Conservation (phyloP, 2,329 filamentous ascomycete genomes). For the Claviceps pusilla region DNA sequence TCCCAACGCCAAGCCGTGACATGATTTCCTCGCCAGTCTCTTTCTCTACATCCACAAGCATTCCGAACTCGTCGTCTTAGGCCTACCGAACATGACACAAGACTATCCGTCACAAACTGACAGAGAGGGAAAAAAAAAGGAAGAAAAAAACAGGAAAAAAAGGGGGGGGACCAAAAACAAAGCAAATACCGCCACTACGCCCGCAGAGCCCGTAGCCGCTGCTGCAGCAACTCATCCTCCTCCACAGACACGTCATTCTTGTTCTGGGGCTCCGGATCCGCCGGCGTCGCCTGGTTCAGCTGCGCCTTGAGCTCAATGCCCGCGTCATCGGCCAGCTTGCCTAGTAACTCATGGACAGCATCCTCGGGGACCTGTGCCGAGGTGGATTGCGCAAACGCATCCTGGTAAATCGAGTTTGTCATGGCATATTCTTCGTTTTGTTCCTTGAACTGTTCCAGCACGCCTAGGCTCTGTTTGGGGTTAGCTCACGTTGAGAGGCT, state of each 20-base stretch:
- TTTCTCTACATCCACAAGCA: neutral
- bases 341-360: constrained; percentile 73
- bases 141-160: too few species aligned
- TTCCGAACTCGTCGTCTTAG: too few species aligned
- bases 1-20: constrained; percentile 7
- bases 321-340: constrained; percentile 74
- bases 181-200: constrained; percentile 20
- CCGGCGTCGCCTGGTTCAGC: constrained; percentile 43
- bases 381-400: constrained; percentile 67
- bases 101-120: too few species aligned
- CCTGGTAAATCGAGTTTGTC: constrained; percentile 65
- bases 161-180: neutral
- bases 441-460: constrained; percentile 45
- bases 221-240: constrained; percentile 61
- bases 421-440: constrained; percentile 52
- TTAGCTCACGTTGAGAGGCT: neutral
- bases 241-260: constrained; percentile 56
- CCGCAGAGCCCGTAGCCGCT: constrained; percentile 40
- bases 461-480: constrained; percentile 34
- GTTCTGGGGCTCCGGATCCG: constrained; percentile 39
- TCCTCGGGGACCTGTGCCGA: constrained; percentile 60
- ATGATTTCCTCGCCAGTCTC: neutral
- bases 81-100: too few species aligned
- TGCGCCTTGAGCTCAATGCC: constrained; percentile 70
- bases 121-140: too few species aligned